These are phyloP conservation scores for Fraxinus sp. DNA, from an alignment of 305 asterid species.

Conservation along the genomic window DNA sequence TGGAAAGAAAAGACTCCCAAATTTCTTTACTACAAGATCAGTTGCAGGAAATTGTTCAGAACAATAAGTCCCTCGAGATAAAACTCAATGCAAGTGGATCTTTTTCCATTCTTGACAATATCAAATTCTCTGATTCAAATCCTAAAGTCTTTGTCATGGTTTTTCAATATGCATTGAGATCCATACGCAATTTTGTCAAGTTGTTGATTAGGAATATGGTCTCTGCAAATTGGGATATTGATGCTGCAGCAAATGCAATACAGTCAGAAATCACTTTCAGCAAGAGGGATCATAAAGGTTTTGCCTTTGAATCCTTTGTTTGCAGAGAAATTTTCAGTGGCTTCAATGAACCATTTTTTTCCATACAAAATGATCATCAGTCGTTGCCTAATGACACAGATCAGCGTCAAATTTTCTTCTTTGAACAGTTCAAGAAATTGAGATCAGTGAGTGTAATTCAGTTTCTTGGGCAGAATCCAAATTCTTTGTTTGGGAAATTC, in stretches of 20 bases:
- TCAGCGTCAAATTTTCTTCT: conserved; percentile 45
- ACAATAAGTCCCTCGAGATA: conserved; percentile 54
- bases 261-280: conserved; percentile 37
- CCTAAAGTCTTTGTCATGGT: conserved; percentile 65
- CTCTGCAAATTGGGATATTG: conserved; percentile 65
- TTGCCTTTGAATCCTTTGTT: conserved; percentile 75
- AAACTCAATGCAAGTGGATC: conserved; percentile 77
- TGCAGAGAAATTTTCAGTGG: conserved; percentile 57
- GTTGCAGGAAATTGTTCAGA: conserved; percentile 31
- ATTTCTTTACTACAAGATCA: conserved; percentile 32
- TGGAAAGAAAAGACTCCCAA: conserved; percentile 48
- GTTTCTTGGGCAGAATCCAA: conserved; percentile 54
- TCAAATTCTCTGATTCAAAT: conserved; percentile 45
- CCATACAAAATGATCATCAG: conserved; percentile 24
- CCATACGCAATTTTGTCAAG: conserved; percentile 60
- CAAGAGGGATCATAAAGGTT: conserved; percentile 55
- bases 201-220: conserved; percentile 59
- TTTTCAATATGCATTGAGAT: conserved; percentile 62
- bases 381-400: conserved; percentile 19
- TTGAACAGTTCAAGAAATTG: conserved; percentile 56
- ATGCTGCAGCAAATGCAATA: conserved; percentile 52
- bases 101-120: conserved; percentile 69
- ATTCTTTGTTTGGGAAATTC: conserved; percentile 53
- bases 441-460: conserved; percentile 50
- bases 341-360: conserved; percentile 50